phyloP scores from a whole-genome alignment of 2,329 filamentous ascomycete genomes.

The Colletotrichum theobromicola region DNA sequence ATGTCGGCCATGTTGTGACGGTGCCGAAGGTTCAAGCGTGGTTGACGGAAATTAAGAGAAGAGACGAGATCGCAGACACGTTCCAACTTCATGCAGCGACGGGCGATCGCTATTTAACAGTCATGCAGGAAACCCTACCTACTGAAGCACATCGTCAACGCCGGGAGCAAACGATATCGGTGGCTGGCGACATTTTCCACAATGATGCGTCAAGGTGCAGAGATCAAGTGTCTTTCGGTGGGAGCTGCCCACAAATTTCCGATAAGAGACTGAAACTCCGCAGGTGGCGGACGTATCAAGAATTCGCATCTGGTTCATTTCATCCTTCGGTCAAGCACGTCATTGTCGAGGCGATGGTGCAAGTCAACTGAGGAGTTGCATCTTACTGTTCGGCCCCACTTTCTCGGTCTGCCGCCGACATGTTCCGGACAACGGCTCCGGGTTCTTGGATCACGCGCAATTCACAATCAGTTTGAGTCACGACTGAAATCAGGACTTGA shows the following conservation, averaged over 20 bases:
- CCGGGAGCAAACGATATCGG: background rate
- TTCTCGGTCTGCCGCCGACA: background rate
- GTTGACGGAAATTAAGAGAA: background rate
- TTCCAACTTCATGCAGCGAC: background rate
- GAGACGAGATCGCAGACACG: background rate
- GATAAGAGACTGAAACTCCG: background rate
- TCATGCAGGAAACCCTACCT: background rate
- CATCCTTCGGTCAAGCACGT: background rate
- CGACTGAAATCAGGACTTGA: background rate
- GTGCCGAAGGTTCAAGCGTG: background rate
- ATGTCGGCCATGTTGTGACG: background rate
- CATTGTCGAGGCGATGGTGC: constrained; percentile 1
- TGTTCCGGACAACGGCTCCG: background rate
- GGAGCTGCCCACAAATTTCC: background rate
- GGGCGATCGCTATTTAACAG: background rate
- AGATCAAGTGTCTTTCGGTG: background rate
- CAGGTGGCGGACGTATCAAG: background rate
- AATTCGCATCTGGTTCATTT: background rate
- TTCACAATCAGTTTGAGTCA: background rate
- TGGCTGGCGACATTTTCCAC: background rate
- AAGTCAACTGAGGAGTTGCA: background rate
- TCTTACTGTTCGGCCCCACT: background rate
- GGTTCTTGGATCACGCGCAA: background rate
- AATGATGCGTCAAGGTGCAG: background rate
- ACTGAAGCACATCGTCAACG: background rate